Evolutionary conservation across 129 eudicot genomes (phyloP).

Genomic region (Pittosporum tobira): DNA sequence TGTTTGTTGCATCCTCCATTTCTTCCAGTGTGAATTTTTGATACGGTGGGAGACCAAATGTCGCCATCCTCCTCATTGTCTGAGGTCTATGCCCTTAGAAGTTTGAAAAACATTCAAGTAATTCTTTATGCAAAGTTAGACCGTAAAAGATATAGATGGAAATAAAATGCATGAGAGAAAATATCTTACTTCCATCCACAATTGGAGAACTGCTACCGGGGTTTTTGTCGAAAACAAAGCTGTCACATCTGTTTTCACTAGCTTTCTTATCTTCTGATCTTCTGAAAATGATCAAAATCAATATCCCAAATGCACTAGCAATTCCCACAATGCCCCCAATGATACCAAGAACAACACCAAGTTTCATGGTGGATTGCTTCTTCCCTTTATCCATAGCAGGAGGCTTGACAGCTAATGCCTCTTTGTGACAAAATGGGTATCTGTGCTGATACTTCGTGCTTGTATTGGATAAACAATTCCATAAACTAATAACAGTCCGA

Average conservation of each 20-base stretch:
- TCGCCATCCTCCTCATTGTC: slow-evolving; percentile 65
- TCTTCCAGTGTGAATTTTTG: slow-evolving; percentile 73
- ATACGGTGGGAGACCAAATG: slow-evolving; percentile 76
- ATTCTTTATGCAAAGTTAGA: no score
- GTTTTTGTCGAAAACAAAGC: slow-evolving; percentile 48
- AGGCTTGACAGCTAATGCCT: slow-evolving; percentile 81
- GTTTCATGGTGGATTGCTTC: slow-evolving; percentile 35
- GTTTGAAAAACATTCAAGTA: no score
- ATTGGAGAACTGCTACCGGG: slow-evolving; percentile 30
- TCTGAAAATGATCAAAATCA: slow-evolving; percentile 42
- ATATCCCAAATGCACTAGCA: slow-evolving; percentile 37
- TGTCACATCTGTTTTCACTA: slow-evolving; percentile 33
- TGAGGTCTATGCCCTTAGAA: slow-evolving; percentile 51
- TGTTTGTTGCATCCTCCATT: slow-evolving; percentile 85
- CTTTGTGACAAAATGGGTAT: slow-evolving; percentile 43
- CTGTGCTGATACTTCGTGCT: slow-evolving; percentile 60
- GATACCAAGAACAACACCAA: slow-evolving; percentile 73
- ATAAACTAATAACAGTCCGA: slow-evolving; percentile 43
- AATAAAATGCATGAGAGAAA: neutral
- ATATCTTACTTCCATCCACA: slow-evolving; percentile 35
- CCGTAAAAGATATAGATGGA: no score
- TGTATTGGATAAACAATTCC: slow-evolving; percentile 66
- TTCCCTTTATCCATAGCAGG: slow-evolving; percentile 26
- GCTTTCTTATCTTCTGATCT: slow-evolving; percentile 26
- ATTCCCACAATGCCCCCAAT: slow-evolving; percentile 60